Evolutionary conservation across 768 basidiomycete genomes (phyloP).

Genomic region (Hygrophoropsis aurantiaca): DNA sequence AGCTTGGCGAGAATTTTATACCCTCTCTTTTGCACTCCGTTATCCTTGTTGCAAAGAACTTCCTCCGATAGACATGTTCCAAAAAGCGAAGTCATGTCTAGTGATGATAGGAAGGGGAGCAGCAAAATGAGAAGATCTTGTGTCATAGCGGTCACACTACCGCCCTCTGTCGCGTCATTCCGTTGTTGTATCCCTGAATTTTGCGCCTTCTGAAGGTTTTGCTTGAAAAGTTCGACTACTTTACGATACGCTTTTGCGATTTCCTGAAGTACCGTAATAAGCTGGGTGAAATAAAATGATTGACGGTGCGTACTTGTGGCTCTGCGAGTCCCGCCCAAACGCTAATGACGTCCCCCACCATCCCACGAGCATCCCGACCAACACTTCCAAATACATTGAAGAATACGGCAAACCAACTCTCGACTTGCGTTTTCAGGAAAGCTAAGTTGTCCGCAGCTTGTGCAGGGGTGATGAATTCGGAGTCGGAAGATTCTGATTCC

Average conservation of each 20-base stretch:
- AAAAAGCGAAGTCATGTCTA: slow-evolving; percentile 66
- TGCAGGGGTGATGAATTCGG: slow-evolving; percentile 44
- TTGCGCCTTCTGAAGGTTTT: slow-evolving; percentile 50
- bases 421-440: slow-evolving; percentile 74
- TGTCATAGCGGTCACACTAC: slow-evolving; percentile 58
- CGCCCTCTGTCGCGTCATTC: slow-evolving; percentile 35
- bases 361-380: slow-evolving; percentile 66
- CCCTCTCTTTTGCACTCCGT: slow-evolving; percentile 91
- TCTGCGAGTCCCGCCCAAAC: slow-evolving; percentile 85
- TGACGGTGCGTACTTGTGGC: slow-evolving; percentile 48
- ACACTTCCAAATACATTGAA: slow-evolving; percentile 96
- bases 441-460: slow-evolving; percentile 67
- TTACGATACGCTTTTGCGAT: slow-evolving; percentile 80
- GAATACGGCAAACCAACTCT: slow-evolving; percentile 92
- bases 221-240: slow-evolving; percentile 68
- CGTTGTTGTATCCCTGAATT: slow-evolving; percentile 31
- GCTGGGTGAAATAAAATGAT: slow-evolving; percentile 2
- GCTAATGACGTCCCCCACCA: slow-evolving; percentile 85
- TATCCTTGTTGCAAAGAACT: slow-evolving; percentile 76
- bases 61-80: slow-evolving; percentile 63
- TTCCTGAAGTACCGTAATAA: slow-evolving; percentile 48
- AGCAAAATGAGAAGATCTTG: slow-evolving; percentile 87
- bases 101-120: slow-evolving; percentile 65
- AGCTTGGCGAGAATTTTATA: slow-evolving; percentile 85
- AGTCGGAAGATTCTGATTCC: slow-evolving; percentile 26